phyloP scores from a whole-genome alignment of 2,329 filamentous ascomycete genomes.

The Cyphellophora europaea region DNA sequence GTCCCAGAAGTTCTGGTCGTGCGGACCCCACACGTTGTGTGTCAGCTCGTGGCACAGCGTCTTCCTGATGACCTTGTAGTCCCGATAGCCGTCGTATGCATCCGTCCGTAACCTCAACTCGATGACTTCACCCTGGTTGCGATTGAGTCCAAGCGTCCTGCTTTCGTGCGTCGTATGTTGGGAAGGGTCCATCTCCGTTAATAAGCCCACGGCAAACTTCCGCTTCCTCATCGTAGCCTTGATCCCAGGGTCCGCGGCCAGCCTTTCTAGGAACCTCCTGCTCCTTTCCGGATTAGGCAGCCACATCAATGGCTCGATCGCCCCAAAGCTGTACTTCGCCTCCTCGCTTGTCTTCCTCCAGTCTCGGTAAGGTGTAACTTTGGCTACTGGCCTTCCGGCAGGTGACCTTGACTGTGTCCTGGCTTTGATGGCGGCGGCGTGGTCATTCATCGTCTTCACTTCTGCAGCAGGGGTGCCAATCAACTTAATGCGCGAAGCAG shows the following conservation, averaged over 20 bases:
- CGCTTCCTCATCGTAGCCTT: conserved; percentile 73
- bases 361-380: conserved; percentile 18
- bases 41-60: conserved; percentile 93
- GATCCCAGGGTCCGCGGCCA: conserved; percentile 79
- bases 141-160: conserved; percentile 74
- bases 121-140: conserved; percentile 81
- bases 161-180: conserved; percentile 76
- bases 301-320: conserved; percentile 64
- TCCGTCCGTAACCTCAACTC: conserved; percentile 88
- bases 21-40: conserved; percentile 78
- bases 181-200: conserved; percentile 93
- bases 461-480: conserved; percentile 34
- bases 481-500: conserved; percentile 36
- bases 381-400: conserved; percentile 1
- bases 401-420: conserved; percentile 14
- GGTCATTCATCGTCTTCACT: conserved; percentile 31
- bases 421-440: conserved; percentile 23
- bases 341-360: conserved; percentile 40
- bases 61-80: conserved; percentile 83
- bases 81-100: conserved; percentile 83
- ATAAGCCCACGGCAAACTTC: conserved; percentile 70
- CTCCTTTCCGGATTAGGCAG: conserved; percentile 68
- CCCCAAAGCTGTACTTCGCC: conserved; percentile 69
- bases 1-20: conserved; percentile 84
- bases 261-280: conserved; percentile 60